Percentiles rank a stretch among this genome's conserved stretches.
Evolutionary conservation across 768 basidiomycete genomes (phyloP).

Genomic region (Lactifluus piperatus): DNA sequence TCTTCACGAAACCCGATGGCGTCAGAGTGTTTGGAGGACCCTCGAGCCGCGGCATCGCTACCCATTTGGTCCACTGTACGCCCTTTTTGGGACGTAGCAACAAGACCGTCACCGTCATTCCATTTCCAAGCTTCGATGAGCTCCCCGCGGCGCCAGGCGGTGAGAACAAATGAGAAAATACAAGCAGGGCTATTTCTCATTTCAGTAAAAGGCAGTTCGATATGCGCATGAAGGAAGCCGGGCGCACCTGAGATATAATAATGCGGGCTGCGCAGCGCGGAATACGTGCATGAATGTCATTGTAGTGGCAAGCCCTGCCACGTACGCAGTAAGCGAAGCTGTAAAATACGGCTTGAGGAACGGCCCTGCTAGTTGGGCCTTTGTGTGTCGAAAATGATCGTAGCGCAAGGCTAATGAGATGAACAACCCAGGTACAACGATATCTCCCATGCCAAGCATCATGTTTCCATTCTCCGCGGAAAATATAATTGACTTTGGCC

Average conservation of each 20-base stretch:
- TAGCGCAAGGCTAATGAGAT: constrained; percentile 81
- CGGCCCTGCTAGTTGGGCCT: constrained; percentile 18
- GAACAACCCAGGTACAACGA: constrained; percentile 61
- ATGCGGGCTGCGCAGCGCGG: constrained; percentile 76
- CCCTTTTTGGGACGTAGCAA: constrained; percentile 22
- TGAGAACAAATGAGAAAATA: constrained; percentile 56
- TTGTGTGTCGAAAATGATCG: constrained; percentile 46
- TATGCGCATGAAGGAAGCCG: no score
- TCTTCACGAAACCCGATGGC: neutral
- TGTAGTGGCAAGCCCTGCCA: constrained; percentile 61
- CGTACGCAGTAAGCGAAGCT: constrained; percentile 61
- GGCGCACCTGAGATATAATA: constrained; percentile 80
- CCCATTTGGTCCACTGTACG: constrained; percentile 6
- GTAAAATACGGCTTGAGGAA: constrained; percentile 73
- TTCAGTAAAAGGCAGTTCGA: neutral
- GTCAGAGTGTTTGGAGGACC: constrained; percentile 8
- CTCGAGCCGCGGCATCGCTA: constrained; percentile 4
- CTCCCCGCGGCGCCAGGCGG: constrained; percentile 59
- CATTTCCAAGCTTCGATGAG: constrained; percentile 61
- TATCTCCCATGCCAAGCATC: constrained; percentile 90
- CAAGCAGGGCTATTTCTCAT: constrained; percentile 53
- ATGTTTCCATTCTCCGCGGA: constrained; percentile 53
- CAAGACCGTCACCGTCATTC: constrained; percentile 54
- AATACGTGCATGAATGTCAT: constrained; percentile 81
- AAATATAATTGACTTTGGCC: constrained; percentile 59